phyloP scores from a whole-genome alignment of 139 green algal species.

The Eudorina sp. region DNA sequence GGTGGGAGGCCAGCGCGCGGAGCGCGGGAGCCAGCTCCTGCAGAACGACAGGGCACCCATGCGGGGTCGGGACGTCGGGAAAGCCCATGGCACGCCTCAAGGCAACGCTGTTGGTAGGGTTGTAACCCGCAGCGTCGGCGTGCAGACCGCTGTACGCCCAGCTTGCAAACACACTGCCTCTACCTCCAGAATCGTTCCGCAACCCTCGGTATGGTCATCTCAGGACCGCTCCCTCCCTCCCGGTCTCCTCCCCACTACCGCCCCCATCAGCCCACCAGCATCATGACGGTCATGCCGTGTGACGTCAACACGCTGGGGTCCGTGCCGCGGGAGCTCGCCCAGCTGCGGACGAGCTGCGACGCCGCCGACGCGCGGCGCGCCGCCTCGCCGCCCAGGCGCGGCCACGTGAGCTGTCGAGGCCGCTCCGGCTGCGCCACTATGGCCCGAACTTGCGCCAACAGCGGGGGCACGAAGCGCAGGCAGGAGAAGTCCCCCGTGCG shows the following conservation, averaged over 20 bases:
- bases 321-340: constrained; percentile 54
- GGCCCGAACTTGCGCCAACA: constrained; percentile 53
- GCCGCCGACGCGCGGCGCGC: constrained; percentile 8
- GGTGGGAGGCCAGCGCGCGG: constrained; percentile 59
- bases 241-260: too few relatives aligned
- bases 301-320: constrained; percentile 49
- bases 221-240: too few relatives aligned
- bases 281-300: constrained; percentile 19
- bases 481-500: constrained; percentile 61
- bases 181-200: too few relatives aligned
- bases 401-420: constrained; percentile 69
- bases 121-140: too few relatives aligned
- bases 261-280: constrained; percentile 39
- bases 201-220: too few relatives aligned
- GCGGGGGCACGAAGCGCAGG: constrained; percentile 74
- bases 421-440: constrained; percentile 57
- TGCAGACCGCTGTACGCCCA: too few relatives aligned
- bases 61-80: too few relatives aligned
- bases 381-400: constrained; percentile 57
- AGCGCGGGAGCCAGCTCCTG: constrained; percentile 74
- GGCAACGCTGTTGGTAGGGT: too few relatives aligned
- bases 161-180: too few relatives aligned
- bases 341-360: constrained; percentile 69
- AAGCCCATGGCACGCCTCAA: too few relatives aligned
- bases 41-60: too few relatives aligned